These are phyloP conservation scores for Pyrus betulifolia DNA, from an alignment of 306 rosid genomes.

Conservation along the genomic window DNA sequence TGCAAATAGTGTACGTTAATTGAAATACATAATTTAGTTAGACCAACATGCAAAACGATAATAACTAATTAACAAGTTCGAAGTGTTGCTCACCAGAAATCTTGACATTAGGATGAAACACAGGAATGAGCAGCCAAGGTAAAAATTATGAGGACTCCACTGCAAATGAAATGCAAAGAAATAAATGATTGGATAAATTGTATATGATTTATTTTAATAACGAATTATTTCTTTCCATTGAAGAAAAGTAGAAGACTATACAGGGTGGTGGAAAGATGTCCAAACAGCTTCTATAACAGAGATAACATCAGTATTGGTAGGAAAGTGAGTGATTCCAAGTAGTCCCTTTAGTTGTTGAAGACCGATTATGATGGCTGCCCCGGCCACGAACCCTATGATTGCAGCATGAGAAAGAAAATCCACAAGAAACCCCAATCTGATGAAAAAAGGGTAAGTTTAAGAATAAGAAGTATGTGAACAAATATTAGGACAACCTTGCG, in stretches of 20 bases:
- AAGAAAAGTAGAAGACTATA: conserved; percentile 14
- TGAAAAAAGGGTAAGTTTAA: neutral
- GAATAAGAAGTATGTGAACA: neutral
- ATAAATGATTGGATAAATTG: neutral
- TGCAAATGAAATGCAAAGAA: conserved; percentile 13
- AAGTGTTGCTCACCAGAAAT: conserved; percentile 45
- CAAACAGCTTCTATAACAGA: conserved; percentile 53
- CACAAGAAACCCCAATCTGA: conserved; percentile 68
- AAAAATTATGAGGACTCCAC: conserved; percentile 65
- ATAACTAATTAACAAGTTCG: neutral
- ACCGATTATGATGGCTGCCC: conserved; percentile 75
- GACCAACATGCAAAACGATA: neutral
- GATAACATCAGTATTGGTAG: conserved; percentile 55
- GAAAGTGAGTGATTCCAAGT: conserved; percentile 53
- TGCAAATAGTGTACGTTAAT: conserved; percentile 5
- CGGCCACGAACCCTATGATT: conserved; percentile 57
- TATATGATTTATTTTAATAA: neutral
- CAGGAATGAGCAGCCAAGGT: conserved; percentile 64
- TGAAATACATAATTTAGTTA: neutral
- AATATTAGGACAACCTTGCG: neutral
- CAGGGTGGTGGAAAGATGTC: conserved; percentile 39
- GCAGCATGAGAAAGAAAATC: conserved; percentile 76
- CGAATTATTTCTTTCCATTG: neutral
- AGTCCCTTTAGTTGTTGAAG: conserved; percentile 78
- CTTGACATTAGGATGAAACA: conserved; percentile 52